Conservation (phyloP, 1,139 yeast genomes). For the Blastobotrys indianensis region DNA sequence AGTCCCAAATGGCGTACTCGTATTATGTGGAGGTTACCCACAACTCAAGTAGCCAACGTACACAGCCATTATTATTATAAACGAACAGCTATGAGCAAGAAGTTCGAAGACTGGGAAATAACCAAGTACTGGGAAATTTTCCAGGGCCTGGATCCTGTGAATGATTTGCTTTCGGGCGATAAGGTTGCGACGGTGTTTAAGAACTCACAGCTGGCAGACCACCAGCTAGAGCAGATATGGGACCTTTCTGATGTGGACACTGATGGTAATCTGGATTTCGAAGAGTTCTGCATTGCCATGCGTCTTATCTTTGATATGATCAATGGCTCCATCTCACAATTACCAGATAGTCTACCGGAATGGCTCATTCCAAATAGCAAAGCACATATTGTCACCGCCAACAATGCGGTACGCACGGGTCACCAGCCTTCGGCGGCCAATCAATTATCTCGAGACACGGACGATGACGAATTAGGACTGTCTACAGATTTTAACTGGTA, state of each 20-base stretch:
- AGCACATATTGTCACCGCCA: conserved; percentile 76
- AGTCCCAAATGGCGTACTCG: too few relatives aligned
- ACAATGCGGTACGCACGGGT: conserved; percentile 47
- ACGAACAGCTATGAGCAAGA: conserved; percentile 7
- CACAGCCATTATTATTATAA: background rate
- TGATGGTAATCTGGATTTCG: conserved; percentile 90
- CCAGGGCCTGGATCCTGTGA: conserved; percentile 75
- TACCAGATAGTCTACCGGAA: conserved; percentile 72
- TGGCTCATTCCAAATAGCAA: conserved; percentile 93
- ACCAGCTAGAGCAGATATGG: conserved; percentile 79
- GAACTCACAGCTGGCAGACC: conserved; percentile 76
- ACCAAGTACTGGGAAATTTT: conserved; percentile 97
- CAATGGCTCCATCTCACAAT: conserved; percentile 57
- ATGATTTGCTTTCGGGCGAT: conserved; percentile 75
- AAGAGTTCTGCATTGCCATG: conserved; percentile 97
- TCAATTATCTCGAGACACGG: conserved; percentile 27
- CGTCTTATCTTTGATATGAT: conserved; percentile 85
- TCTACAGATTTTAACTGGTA: conserved; percentile 89
- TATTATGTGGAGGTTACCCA: too few relatives aligned
- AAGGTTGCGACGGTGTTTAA: conserved; percentile 81
- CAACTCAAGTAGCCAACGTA: too few relatives aligned
- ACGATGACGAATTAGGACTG: conserved; percentile 49
- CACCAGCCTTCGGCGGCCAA: conserved; percentile 14
- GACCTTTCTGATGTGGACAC: conserved; percentile 86
- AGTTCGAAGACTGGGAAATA: conserved; percentile 89